Conservation (phyloP, 129 eudicot genomes). For the Flaveria linearis region DNA sequence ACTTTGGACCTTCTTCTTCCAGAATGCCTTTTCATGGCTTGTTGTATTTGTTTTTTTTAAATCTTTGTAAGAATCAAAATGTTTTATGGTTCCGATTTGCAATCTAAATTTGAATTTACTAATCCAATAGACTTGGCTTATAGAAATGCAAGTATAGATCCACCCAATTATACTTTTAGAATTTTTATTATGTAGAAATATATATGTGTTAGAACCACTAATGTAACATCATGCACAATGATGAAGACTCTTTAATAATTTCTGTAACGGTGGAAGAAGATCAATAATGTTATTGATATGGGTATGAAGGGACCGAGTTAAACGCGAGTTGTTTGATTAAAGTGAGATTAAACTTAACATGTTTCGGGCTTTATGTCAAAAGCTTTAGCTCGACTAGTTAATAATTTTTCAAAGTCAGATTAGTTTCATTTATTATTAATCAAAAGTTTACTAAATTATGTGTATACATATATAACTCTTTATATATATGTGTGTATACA, state of each 20-base stretch:
- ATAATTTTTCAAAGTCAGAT: too few species aligned
- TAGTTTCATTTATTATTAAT: too few species aligned
- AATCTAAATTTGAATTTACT: not conserved
- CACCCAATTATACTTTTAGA: not conserved
- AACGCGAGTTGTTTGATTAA: too few species aligned
- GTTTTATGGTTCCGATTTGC: not conserved
- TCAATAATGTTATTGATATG: not conserved
- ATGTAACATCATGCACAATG: not conserved
- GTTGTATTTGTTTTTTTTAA: not conserved
- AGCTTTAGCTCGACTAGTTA: too few species aligned
- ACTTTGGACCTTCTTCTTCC: conserved; percentile 15
- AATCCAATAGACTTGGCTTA: not conserved
- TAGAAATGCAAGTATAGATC: not conserved
- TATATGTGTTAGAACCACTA: too few species aligned
- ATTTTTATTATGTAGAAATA: too few species aligned
- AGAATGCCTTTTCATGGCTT: not conserved
- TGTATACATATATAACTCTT: too few species aligned
- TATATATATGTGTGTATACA: too few species aligned
- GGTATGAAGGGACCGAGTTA: too few species aligned
- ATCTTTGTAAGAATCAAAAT: not conserved
- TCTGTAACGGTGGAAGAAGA: not conserved
- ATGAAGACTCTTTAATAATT: conserved; percentile 1
- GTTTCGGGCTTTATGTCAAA: too few species aligned
- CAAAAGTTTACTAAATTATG: too few species aligned
- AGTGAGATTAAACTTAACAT: too few species aligned